A percentile compares a stretch with the other conserved stretches of the same genome.
phyloP scores from a whole-genome alignment of 2,329 filamentous ascomycete species.

The Hirsutella minnesotensis region DNA sequence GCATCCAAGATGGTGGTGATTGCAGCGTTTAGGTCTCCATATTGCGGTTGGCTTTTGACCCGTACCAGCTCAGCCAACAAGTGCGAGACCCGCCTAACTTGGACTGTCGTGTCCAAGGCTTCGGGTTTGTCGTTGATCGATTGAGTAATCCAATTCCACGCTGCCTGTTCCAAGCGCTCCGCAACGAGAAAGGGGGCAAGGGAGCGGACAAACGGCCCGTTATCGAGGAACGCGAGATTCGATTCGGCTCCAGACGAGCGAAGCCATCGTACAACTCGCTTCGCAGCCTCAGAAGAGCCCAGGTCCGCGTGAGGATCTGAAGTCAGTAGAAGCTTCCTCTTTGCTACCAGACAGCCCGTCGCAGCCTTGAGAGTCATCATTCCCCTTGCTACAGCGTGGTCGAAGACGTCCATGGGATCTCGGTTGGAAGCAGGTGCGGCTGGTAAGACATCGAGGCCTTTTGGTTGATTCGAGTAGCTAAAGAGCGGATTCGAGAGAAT shows the following conservation, averaged over 20 bases:
- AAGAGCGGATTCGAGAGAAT: slow-evolving; percentile 48
- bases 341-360: slow-evolving; percentile 39
- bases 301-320: slow-evolving; percentile 16
- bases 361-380: slow-evolving; percentile 44
- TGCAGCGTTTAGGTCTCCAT: slow-evolving; percentile 34
- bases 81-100: slow-evolving; percentile 16
- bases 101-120: slow-evolving; percentile 9
- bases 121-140: slow-evolving; percentile 19
- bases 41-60: slow-evolving; percentile 24
- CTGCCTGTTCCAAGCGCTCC: slow-evolving; percentile 37
- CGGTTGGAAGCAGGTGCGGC: slow-evolving; percentile 10
- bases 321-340: slow-evolving; percentile 27
- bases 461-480: slow-evolving; percentile 17
- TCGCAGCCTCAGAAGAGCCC: slow-evolving; percentile 30
- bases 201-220: slow-evolving; percentile 23
- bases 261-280: slow-evolving; percentile 41
- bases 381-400: slow-evolving; percentile 40
- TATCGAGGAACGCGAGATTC: slow-evolving; percentile 31
- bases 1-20: slow-evolving; percentile 36
- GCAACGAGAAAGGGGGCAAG: slow-evolving; percentile 39
- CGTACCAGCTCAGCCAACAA: slow-evolving; percentile 30
- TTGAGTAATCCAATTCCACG: slow-evolving; percentile 40
- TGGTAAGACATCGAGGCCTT: slow-evolving; percentile 7
- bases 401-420: slow-evolving; percentile 43
- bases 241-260: slow-evolving; percentile 35